phyloP scores from a whole-genome alignment of 305 asterid genomes.

The Nicotiana rustica region DNA sequence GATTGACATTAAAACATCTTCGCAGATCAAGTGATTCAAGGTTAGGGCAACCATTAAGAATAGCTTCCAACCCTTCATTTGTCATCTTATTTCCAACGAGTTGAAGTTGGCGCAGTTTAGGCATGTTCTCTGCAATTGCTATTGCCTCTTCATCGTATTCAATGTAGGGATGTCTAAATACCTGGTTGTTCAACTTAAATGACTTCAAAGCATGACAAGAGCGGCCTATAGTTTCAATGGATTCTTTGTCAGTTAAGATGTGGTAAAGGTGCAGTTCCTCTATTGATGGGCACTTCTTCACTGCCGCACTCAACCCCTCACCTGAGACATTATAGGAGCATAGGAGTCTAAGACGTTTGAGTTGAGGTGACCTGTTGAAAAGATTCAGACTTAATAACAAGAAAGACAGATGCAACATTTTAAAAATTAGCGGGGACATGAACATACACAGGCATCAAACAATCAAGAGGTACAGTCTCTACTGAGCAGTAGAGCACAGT shows the following conservation, averaged over 20 bases:
- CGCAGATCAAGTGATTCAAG: slow-evolving; percentile 62
- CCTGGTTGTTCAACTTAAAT: slow-evolving; percentile 37
- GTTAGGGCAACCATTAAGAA: slow-evolving; percentile 55
- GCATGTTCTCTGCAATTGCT: slow-evolving; percentile 58
- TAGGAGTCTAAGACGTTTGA: slow-evolving; percentile 35
- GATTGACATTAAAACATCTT: slow-evolving; percentile 46
- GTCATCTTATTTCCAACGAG: slow-evolving; percentile 56
- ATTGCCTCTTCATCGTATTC: slow-evolving; percentile 48
- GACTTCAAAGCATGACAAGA: slow-evolving; percentile 40
- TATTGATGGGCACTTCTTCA: slow-evolving; percentile 35
- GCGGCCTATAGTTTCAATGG: slow-evolving; percentile 36
- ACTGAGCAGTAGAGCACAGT: background rate
- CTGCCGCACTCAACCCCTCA: slow-evolving; percentile 35
- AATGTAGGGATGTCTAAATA: slow-evolving; percentile 28
- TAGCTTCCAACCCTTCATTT: slow-evolving; percentile 54
- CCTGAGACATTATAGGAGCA: slow-evolving; percentile 31
- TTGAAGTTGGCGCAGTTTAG: slow-evolving; percentile 52
- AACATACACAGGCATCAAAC: background rate
- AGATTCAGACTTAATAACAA: slow-evolving; percentile 5
- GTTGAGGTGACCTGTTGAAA: slow-evolving; percentile 40
- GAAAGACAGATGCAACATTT: background rate
- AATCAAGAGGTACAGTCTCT: background rate
- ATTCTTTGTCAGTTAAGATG: slow-evolving; percentile 14
- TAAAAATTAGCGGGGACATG: background rate
- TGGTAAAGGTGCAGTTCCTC: slow-evolving; percentile 43